Percentiles rank a stretch among this genome's conserved stretches.
phyloP scores from a whole-genome alignment of 2,329 filamentous ascomycete species.

The Helminthosporium solani region DNA sequence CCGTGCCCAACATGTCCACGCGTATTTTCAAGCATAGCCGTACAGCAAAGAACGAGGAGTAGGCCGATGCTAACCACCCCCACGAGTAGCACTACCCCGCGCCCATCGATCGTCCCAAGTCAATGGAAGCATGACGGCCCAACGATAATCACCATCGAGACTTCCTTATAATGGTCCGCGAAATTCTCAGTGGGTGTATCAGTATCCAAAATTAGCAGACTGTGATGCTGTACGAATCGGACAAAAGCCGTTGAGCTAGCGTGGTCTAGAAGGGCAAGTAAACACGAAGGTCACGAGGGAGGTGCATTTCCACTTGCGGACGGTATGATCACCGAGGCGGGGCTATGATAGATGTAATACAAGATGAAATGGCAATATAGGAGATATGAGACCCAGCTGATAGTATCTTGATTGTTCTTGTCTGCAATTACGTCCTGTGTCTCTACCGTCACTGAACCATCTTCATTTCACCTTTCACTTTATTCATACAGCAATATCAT shows the following conservation, averaged over 20 bases:
- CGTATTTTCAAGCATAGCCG: too few species aligned
- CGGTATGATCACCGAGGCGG: neutral
- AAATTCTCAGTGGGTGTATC: neutral
- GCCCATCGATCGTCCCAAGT: neutral
- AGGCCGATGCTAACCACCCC: neutral
- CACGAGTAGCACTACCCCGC: constrained; percentile 1
- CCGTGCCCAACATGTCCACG: too few species aligned
- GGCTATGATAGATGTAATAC: neutral
- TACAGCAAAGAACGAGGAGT: too few species aligned
- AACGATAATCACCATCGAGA: neutral
- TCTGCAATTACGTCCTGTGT: neutral
- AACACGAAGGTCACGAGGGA: neutral
- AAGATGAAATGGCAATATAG: neutral
- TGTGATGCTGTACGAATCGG: neutral
- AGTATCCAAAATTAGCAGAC: neutral
- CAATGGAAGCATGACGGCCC: too few species aligned
- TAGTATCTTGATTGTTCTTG: neutral
- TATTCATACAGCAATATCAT: neutral
- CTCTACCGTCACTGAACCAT: neutral
- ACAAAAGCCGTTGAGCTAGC: neutral
- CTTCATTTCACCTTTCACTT: neutral
- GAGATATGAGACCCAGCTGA: neutral
- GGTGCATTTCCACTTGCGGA: neutral
- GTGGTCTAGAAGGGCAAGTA: neutral
- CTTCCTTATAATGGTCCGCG: neutral